Base-by-base conservation (phyloP, 1,284 basidiomycete genomes). In the Rhodotorula mucilaginosa region DNA sequence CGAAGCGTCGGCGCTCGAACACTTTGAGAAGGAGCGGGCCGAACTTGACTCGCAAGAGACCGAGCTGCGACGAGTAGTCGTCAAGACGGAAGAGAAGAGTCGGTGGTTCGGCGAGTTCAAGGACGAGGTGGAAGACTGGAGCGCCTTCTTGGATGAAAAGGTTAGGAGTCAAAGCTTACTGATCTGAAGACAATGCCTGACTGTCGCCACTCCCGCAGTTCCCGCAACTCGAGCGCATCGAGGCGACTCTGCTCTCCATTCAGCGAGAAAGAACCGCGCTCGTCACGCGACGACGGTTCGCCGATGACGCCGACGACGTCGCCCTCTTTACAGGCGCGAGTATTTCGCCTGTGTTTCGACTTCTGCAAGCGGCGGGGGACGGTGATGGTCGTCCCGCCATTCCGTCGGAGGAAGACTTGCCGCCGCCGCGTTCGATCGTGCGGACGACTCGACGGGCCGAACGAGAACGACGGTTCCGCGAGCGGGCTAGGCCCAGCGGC, bases 111-210 rank as follows among this genome's bases (percentile, higher is more conserved):
- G 84, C 21, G 88, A 88, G 65, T 93, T 97, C 82, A 85, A 86
- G 70, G 89, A 90, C 56, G 95, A 92, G 89, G 84, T 95, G 0
- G 94, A 97, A 80, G 88, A 87, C 76, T 86, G 97, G 7, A 93
- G 92, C 2, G 86, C 85, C 6, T 97, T 97, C 80, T 83, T 97
- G 51, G 93, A 96, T 78, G 92, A 93, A 80, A 97, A 97, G 88
- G 92, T 92, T 58, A 51, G 6, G 16, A 19, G 8, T 15, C 19
- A 10, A 2, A 13, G n/a, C 34, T 23, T 5, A n/a, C 15, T 10
- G 7, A 8, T 78, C 73, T 23, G 64, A 31, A 44, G 67, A 47
- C 44, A 49, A 18, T 12, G 48, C 48, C 63, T 68, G 54, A 58
- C 65, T 2, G 23, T 29, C 46, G 4, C n/a, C 61, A 64, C 39